A percentile compares a stretch with the other conserved stretches of the same genome.
These are phyloP conservation scores for Aspergillus oerlinghausenensis DNA, from an alignment of 2,329 filamentous ascomycete species.

Conservation along the genomic window DNA sequence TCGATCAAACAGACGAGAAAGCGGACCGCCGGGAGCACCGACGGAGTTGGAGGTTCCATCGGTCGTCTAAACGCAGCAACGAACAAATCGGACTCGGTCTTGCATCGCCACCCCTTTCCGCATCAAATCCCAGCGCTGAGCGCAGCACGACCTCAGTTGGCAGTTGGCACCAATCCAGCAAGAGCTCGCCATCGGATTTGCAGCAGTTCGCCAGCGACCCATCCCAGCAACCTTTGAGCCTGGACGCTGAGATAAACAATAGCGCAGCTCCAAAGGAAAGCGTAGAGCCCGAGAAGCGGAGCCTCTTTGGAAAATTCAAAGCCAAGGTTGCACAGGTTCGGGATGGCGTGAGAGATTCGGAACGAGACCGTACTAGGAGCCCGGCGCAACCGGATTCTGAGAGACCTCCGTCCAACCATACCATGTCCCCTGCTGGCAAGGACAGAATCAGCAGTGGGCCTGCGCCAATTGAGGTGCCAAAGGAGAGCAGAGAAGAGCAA, in stretches of 20 bases:
- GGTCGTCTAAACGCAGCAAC: constrained; percentile 52
- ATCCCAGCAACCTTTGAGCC: constrained; percentile 30
- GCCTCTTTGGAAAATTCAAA: constrained; percentile 61
- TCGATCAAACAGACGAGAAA: constrained; percentile 66
- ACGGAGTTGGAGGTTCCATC: constrained; percentile 67
- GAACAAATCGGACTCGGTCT: constrained; percentile 41
- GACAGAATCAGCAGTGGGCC: constrained; percentile 18
- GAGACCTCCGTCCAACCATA: constrained; percentile 28
- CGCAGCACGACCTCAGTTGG: constrained; percentile 65
- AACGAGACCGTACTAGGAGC: constrained; percentile 51
- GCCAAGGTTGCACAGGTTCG: constrained; percentile 54
- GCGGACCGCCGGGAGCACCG: constrained; percentile 64
- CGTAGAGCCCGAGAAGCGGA: constrained; percentile 51
- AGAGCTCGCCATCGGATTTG: constrained; percentile 43
- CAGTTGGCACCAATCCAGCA: constrained; percentile 49
- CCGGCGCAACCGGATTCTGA: constrained; percentile 41
- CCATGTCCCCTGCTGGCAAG: constrained; percentile 29
- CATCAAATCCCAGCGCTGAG: constrained; percentile 60
- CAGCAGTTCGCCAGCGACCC: constrained; percentile 36
- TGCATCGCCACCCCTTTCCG: constrained; percentile 49
- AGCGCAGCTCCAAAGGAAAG: constrained; percentile 18
- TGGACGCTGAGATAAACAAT: constrained; percentile 37
- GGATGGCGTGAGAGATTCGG: constrained; percentile 53
- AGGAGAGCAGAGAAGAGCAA: constrained; percentile 19
- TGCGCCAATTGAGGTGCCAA: constrained; percentile 20